A percentile compares a stretch with the other conserved stretches of the same genome.
These are phyloP conservation scores for Alloteropsis angusta DNA, from an alignment of 202 grass and related monocot genomes.

Conservation along the genomic window DNA sequence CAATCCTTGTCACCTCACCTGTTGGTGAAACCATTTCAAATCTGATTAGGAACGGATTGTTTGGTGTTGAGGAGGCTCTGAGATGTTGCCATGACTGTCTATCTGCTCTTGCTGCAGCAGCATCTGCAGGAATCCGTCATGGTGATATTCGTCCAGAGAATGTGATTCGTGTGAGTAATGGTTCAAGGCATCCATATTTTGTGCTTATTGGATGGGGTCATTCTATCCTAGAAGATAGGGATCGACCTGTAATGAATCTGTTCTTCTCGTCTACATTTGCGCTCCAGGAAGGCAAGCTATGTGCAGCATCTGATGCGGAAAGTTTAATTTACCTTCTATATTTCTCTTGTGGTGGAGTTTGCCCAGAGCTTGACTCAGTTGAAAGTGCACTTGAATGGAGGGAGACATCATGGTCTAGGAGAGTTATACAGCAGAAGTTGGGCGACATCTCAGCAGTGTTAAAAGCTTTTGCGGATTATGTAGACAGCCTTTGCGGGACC, in stretches of 20 bases:
- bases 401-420: slow-evolving; percentile 84
- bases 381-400: slow-evolving; percentile 92
- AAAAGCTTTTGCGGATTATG: slow-evolving; percentile 99
- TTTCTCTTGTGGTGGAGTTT: slow-evolving; percentile 83
- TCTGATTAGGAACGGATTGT: slow-evolving; percentile 75
- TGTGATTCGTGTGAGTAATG: slow-evolving; percentile 67
- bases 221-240: slow-evolving; percentile 88
- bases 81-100: slow-evolving; percentile 97
- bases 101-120: slow-evolving; percentile 69
- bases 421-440: slow-evolving; percentile 92
- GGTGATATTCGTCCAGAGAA: slow-evolving; percentile 93
- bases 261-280: slow-evolving; percentile 94
- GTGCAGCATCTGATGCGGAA: slow-evolving; percentile 85
- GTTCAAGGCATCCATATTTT: slow-evolving; percentile 53
- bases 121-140: slow-evolving; percentile 73
- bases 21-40: slow-evolving; percentile 78
- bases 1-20: slow-evolving; percentile 74
- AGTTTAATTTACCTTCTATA: slow-evolving; percentile 93
- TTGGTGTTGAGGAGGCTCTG: slow-evolving; percentile 79
- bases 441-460: slow-evolving; percentile 86
- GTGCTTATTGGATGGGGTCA: slow-evolving; percentile 92
- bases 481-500: slow-evolving; percentile 87
- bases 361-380: slow-evolving; percentile 81
- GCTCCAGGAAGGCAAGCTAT: slow-evolving; percentile 94
- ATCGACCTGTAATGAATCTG: slow-evolving; percentile 82